These are phyloP conservation scores for Starmerella tilneyi DNA, from an alignment of 805 yeast species.

Conservation along the genomic window DNA sequence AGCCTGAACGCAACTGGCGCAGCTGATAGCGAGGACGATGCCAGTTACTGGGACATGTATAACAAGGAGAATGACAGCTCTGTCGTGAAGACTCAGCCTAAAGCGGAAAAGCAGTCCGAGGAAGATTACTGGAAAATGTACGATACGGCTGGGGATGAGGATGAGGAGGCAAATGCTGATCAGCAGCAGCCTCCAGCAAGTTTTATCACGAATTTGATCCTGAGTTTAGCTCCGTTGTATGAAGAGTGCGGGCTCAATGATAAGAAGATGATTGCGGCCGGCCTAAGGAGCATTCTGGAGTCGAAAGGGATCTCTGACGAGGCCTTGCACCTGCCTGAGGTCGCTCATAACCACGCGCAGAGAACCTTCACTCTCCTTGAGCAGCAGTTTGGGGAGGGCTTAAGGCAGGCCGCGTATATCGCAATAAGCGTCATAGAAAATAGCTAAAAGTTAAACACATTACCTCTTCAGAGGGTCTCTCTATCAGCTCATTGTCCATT, in stretches of 20 bases:
- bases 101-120: background rate
- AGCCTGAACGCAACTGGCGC: background rate
- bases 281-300: background rate
- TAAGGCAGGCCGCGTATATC: too few species aligned
- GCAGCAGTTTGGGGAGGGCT: background rate
- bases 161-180: background rate
- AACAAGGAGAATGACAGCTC: background rate
- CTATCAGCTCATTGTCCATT: too few species aligned
- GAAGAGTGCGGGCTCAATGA: background rate
- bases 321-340: background rate
- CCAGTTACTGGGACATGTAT: background rate
- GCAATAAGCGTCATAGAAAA: too few species aligned
- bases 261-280: background rate
- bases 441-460: too few species aligned
- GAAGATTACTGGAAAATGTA: conserved; percentile 3
- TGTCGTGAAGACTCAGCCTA: background rate
- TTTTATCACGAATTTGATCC: background rate
- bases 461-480: too few species aligned
- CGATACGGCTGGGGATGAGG: background rate
- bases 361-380: background rate
- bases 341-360: background rate
- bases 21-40: background rate
- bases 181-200: background rate
- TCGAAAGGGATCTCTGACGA: background rate
- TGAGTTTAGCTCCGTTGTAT: background rate